Base-by-base conservation (phyloP, 805 yeast genomes). In the Metschnikowia hibisci region DNA sequence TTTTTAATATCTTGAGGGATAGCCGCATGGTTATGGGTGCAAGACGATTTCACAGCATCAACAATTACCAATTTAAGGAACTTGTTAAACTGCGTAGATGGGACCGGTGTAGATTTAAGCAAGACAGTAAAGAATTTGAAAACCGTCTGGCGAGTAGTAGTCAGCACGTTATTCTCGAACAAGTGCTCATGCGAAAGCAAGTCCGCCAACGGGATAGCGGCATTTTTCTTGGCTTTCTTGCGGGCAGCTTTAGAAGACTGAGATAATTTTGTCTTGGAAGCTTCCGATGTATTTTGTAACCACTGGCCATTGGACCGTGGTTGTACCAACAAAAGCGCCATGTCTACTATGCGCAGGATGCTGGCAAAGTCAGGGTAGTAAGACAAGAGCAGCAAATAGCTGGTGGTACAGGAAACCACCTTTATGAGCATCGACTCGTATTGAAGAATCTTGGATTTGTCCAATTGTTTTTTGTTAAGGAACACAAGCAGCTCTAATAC, bases 141-240 rank as follows among this genome's bases (percentile, higher is more conserved):
- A 6, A 79, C 66, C 0, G 51, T 42, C 2, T 32, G 23, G 13
- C 65, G 47, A 6, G 80, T 74, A 1, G 43, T 22, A 0, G 47
- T 31, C 4, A 81, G 68, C 12, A 78, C 71, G 8, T 64, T 60
- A 7, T 63, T 55, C 23, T 60, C 58, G 53, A 84, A 84, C 41
- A 78, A 67, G 42, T 77, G 80, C 35, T 81, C 71, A 58, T 84
- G 86, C 0, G 89, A 80, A 36, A 83, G 67, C 25, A 84, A 57
- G 63, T 85, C 95, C 7, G 90, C 76, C 48, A 82, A 62, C 4
- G 88, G 80, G 22, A 71, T 69, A 0, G 77, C 50, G 13, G 61
- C 62, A 30, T 63, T 61, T 35, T 57, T 61, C 49, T 71, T 76
- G 53, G 71, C 72, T 54, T 67, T 74, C 40, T 71, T 51, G 60